Evolutionary conservation across 495 filamentous ascomycete species (phyloP).

Genomic region (Trichocladium uniseriatum): DNA sequence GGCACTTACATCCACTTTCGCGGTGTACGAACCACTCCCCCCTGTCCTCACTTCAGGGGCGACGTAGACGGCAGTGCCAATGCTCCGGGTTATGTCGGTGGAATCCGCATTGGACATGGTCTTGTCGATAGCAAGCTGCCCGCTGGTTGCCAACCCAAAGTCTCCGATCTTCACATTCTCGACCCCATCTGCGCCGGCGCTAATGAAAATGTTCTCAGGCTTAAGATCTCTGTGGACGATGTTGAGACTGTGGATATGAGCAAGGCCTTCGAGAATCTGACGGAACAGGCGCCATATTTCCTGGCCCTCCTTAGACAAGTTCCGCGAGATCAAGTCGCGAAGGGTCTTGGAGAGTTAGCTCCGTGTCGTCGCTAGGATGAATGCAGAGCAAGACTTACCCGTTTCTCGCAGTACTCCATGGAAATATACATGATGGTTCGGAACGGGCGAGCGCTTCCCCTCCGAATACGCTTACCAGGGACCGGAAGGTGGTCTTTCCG

Average conservation of each 20-base stretch:
- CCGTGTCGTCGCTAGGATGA: neutral
- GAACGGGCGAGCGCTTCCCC: constrained; percentile 28
- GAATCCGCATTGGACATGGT: constrained; percentile 47
- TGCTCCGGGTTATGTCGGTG: constrained; percentile 62
- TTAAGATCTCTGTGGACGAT: constrained; percentile 98
- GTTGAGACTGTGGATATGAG: constrained; percentile 80
- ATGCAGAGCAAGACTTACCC: constrained; percentile 43
- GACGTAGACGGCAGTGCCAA: constrained; percentile 92
- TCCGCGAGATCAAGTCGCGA: constrained; percentile 77
- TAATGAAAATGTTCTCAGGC: constrained; percentile 93
- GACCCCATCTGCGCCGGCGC: constrained; percentile 50
- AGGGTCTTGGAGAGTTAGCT: constrained; percentile 51
- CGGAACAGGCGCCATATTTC: constrained; percentile 85
- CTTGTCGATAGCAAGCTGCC: constrained; percentile 60
- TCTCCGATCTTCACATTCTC: constrained; percentile 93
- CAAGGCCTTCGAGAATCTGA: constrained; percentile 83
- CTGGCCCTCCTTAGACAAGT: constrained; percentile 58
- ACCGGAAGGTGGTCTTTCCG: constrained; percentile 12
- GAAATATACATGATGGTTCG: constrained; percentile 42
- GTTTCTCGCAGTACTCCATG: constrained; percentile 97
- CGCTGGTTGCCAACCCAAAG: constrained; percentile 87
- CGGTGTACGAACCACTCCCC: constrained; percentile 67
- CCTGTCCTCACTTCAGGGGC: constrained; percentile 79
- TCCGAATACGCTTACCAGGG: constrained; percentile 15
- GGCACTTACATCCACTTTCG: constrained; percentile 76